phyloP scores from a whole-genome alignment of 371 early-diverging fungal species.

The Funneliformis caledonium region DNA sequence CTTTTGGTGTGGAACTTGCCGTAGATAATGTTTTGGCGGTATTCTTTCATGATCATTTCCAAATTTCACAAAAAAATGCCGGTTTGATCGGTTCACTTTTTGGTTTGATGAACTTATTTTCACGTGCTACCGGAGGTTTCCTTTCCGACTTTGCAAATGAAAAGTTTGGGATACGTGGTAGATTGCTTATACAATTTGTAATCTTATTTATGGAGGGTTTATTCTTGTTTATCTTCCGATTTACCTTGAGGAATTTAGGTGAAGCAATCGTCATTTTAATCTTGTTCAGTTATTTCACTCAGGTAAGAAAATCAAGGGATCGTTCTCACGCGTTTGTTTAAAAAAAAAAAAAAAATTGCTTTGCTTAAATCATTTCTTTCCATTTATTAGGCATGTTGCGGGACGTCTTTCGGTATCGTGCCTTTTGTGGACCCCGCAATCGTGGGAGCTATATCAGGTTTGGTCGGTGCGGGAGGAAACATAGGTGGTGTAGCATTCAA shows the following conservation, averaged over 20 bases:
- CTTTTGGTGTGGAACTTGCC: constrained; percentile 66
- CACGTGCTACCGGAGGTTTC: constrained; percentile 63
- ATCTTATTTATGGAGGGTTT: constrained; percentile 50
- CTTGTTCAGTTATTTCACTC: constrained; percentile 54
- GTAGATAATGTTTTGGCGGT: constrained; percentile 59
- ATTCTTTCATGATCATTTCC: constrained; percentile 51
- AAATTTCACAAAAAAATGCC: constrained; percentile 50
- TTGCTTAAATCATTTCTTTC: constrained; percentile 26
- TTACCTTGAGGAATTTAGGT: constrained; percentile 40
- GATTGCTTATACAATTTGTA: constrained; percentile 52
- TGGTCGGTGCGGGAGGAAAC: constrained; percentile 57
- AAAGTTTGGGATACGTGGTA: constrained; percentile 47
- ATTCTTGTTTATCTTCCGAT: constrained; percentile 51
- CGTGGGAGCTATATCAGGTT: constrained; percentile 51
- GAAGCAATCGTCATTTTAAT: constrained; percentile 49
- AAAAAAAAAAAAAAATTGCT: not conserved
- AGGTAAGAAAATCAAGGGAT: constrained; percentile 43
- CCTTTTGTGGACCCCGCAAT: constrained; percentile 50
- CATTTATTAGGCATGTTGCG: constrained; percentile 43
- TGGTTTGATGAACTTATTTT: constrained; percentile 68
- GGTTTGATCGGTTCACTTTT: constrained; percentile 62
- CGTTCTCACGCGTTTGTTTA: not conserved
- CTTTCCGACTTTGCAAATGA: constrained; percentile 51
- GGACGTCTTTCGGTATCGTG: constrained; percentile 50
- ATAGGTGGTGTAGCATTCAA: constrained; percentile 57